Evolutionary conservation across 768 basidiomycete species (phyloP), one percentile per base, ranked within the genome.

Genomic region (Boletales sp.): DNA sequence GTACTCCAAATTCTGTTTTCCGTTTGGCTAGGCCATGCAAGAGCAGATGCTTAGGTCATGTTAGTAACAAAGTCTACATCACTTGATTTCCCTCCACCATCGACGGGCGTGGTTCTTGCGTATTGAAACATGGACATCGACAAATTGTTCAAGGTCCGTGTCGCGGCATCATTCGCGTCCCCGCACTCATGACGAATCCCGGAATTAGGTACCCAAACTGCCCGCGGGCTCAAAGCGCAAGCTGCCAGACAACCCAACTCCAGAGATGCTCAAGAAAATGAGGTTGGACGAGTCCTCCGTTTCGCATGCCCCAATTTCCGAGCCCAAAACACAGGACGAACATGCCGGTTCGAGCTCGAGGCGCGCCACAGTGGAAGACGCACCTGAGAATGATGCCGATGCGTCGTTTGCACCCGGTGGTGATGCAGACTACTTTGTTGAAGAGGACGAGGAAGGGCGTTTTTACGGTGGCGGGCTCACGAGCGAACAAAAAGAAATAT

Each of bases 391-490:
- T 11, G 60, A 57, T 3, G 59, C 50, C 41, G 69, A 61, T n/a
- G 54, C 53, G 1, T 73, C 77, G 53, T 91, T 90, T 68, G 87
- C 88, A 0, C 91, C 90, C 11, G 90, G 90, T 10, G 85, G 84
- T 19, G 93, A 95, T 56, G 87, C 90, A 1, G 92, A 94, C 63
- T 94, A 94, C 66, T 93, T 89, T 59, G 79, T 66, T 5, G 94
- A 95, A 59, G 93, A 94, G 68, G 93, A 94, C 61, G 90, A 87
- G 19, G 92, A 94, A 58, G 93, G 91, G 1, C 77, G 93, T 11
- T 94, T 95, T 70, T 95, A 86, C 61, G 97, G 97, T 35, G 93
- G 94, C 1, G 97, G 97, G 2, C 72, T 99, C 53, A 94, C 92
- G 2, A 79, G 76, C 35, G 87, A 94, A 64, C 97, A 99, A 72